These are phyloP conservation scores for Chenopodium album DNA, from an alignment of 148 eudicot species.

Conservation along the genomic window DNA sequence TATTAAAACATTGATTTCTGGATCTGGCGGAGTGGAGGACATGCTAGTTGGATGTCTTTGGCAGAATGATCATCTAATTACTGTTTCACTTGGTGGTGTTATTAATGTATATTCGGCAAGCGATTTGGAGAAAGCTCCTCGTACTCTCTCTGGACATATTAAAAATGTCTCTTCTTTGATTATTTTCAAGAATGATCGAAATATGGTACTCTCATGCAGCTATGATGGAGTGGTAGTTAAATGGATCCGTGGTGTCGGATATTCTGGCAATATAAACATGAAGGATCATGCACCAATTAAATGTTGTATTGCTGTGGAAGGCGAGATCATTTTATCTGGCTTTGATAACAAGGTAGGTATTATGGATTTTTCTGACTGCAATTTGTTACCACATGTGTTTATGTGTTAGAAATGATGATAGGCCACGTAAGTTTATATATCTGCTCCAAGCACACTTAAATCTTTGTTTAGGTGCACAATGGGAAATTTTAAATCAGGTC, in stretches of 20 bases:
- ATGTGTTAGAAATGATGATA: neutral
- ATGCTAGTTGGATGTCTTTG: slow-evolving; percentile 98
- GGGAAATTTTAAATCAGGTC: neutral
- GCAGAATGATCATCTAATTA: slow-evolving; percentile 81
- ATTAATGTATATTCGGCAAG: slow-evolving; percentile 64
- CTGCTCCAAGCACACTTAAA: neutral
- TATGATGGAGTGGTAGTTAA: slow-evolving; percentile 85
- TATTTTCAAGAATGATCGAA: slow-evolving; percentile 53
- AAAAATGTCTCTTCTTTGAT: slow-evolving; percentile 78
- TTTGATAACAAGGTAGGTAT: slow-evolving; percentile 76
- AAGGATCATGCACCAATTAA: slow-evolving; percentile 76
- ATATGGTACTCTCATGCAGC: slow-evolving; percentile 70
- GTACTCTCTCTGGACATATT: slow-evolving; percentile 77
- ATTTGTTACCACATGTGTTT: neutral
- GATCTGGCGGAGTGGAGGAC: slow-evolving; percentile 88
- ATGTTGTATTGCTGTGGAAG: slow-evolving; percentile 79
- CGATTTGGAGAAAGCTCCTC: slow-evolving; percentile 70
- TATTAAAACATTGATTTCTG: slow-evolving; percentile 60
- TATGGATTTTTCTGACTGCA: neutral
- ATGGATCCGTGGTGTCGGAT: slow-evolving; percentile 87
- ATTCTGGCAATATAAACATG: slow-evolving; percentile 73
- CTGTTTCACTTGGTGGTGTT: slow-evolving; percentile 91
- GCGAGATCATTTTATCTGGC: slow-evolving; percentile 77
- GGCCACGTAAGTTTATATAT: neutral
- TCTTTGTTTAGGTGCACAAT: neutral